Evolutionary conservation across 768 basidiomycete species (phyloP).

Genomic region (Amanita molliuscula): DNA sequence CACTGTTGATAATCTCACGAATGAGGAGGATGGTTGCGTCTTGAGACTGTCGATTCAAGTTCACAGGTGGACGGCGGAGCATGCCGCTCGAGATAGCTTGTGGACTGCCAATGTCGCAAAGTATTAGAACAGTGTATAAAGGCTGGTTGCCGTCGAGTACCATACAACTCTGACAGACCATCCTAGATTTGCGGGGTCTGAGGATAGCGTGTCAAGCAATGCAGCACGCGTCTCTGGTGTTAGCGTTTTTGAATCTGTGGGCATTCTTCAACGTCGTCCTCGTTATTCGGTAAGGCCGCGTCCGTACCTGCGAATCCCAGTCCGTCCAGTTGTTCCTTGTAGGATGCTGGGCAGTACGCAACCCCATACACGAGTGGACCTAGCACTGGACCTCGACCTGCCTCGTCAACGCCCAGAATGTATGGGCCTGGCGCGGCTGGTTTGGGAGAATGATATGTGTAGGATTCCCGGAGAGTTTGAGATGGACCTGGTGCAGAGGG

Average conservation of each 20-base stretch:
- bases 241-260: slow-evolving; percentile 84
- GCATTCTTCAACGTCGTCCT: background rate
- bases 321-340: slow-evolving; percentile 58
- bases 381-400: slow-evolving; percentile 90
- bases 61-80: slow-evolving; percentile 73
- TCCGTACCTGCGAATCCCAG: slow-evolving; percentile 84
- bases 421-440: slow-evolving; percentile 71
- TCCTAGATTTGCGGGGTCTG: slow-evolving; percentile 60
- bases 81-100: slow-evolving; percentile 88
- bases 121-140: background rate
- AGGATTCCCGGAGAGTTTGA: slow-evolving; percentile 52
- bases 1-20: slow-evolving; percentile 69
- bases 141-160: slow-evolving; percentile 19
- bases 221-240: slow-evolving; percentile 57
- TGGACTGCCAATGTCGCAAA: slow-evolving; percentile 38
- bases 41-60: slow-evolving; percentile 83
- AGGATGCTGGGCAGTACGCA: slow-evolving; percentile 82
- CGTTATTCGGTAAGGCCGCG: background rate
- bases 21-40: slow-evolving; percentile 88
- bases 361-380: slow-evolving; percentile 95
- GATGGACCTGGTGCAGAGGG: slow-evolving; percentile 54
- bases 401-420: slow-evolving; percentile 98
- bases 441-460: slow-evolving; percentile 65
- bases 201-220: slow-evolving; percentile 56
- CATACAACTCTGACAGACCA: slow-evolving; percentile 79